Conservation (phyloP, 2,329 filamentous ascomycete species). For the Leptographium radiaticola region DNA sequence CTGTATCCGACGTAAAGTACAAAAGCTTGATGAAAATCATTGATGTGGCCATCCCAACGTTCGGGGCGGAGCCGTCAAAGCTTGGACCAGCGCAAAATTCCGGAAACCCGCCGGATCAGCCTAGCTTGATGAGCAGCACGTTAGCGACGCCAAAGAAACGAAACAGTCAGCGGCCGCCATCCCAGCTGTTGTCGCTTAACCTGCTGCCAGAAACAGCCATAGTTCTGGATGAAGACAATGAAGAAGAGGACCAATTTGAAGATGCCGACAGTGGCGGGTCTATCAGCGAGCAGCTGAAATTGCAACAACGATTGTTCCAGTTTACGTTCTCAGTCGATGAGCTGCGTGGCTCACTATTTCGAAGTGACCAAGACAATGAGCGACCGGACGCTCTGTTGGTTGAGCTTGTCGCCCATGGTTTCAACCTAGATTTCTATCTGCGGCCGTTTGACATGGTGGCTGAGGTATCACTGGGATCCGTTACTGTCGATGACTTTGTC, state of each 20-base stretch:
- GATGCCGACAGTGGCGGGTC: conserved; percentile 46
- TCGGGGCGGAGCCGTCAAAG: conserved; percentile 35
- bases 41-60: conserved; percentile 84
- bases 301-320: conserved; percentile 86
- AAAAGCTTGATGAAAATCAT: conserved; percentile 94
- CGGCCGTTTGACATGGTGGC: conserved; percentile 87
- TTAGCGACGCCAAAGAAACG: conserved; percentile 32
- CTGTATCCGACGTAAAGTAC: conserved; percentile 90
- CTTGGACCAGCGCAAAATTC: neutral
- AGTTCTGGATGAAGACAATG: conserved; percentile 41
- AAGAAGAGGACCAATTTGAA: conserved; percentile 52
- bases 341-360: conserved; percentile 83
- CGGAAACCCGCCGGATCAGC: conserved; percentile 16
- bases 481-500: conserved; percentile 90
- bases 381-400: conserved; percentile 73
- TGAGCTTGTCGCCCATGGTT: conserved; percentile 80
- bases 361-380: conserved; percentile 65
- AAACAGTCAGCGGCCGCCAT: conserved; percentile 46
- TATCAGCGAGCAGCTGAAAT: conserved; percentile 45
- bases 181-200: conserved; percentile 55
- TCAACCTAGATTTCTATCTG: conserved; percentile 77
- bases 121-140: conserved; percentile 30
- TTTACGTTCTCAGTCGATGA: conserved; percentile 94
- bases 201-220: conserved; percentile 54
- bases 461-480: conserved; percentile 72